A percentile compares a stretch with the other conserved stretches of the same genome.
Conservation (phyloP, 805 yeast genomes). For the Starmerella scarabaei region DNA sequence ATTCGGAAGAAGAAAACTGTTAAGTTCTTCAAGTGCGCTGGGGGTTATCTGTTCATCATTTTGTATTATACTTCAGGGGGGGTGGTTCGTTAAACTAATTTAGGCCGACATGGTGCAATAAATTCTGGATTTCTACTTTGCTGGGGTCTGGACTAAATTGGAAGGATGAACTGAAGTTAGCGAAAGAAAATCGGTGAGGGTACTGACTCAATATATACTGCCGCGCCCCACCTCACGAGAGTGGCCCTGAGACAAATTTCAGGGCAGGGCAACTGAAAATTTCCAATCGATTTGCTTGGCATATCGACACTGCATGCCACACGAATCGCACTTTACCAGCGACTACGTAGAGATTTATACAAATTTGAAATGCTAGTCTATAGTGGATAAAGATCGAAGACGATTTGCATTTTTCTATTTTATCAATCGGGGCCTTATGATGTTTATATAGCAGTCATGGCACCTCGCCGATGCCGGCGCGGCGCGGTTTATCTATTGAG, state of each 20-base stretch:
- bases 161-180: constrained; percentile 11
- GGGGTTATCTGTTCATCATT: constrained; percentile 9
- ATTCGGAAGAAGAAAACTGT: constrained; percentile 3
- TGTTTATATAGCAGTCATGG: no score
- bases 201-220: constrained; percentile 11
- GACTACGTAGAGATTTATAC: neutral
- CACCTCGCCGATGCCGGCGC: no score
- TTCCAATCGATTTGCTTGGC: neutral
- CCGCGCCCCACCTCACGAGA: neutral
- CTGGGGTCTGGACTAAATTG: constrained; percentile 12
- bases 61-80: constrained; percentile 3
- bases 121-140: constrained; percentile 1
- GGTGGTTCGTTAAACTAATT: constrained; percentile 2
- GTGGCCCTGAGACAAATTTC: neutral
- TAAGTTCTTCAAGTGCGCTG: neutral
- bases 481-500: no score
- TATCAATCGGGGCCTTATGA: no score
- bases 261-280: constrained; percentile 11
- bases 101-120: constrained; percentile 15
- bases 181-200: neutral
- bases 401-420: no score
- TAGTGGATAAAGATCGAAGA: neutral
- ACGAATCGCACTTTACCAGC: no score
- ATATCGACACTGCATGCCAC: neutral
- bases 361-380: neutral